Evolutionary conservation across 2,329 filamentous ascomycete genomes (phyloP).

Genomic region (Fusarium sp.): DNA sequence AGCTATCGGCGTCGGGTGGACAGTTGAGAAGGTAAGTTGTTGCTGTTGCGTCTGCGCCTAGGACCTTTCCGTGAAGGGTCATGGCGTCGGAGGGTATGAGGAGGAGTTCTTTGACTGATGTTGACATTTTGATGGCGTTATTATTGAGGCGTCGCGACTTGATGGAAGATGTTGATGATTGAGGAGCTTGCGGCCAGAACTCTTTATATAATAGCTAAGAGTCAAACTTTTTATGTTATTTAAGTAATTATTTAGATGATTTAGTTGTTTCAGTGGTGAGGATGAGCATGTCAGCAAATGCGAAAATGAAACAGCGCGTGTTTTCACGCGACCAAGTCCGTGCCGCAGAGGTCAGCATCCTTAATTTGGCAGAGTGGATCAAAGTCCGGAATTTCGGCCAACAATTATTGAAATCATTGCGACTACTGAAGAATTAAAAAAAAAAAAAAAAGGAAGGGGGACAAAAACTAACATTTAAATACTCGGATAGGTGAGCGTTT

Average conservation of each 20-base stretch:
- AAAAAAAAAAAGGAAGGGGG: too few species aligned
- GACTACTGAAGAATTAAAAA: too few species aligned
- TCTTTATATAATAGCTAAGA: background rate
- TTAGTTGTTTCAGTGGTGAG: background rate
- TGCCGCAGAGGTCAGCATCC: background rate
- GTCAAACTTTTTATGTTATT: background rate
- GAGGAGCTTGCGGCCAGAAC: rapidly evolving
- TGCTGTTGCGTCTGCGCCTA: background rate
- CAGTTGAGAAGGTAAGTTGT: slow-evolving; percentile 3
- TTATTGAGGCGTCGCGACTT: background rate
- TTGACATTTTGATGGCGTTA: background rate
- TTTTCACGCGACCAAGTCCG: background rate
- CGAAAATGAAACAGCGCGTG: background rate
- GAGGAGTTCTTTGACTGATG: background rate
- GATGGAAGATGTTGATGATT: too few species aligned
- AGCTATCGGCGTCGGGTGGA: background rate
- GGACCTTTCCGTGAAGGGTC: background rate
- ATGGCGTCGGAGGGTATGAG: background rate
- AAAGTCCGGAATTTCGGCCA: background rate
- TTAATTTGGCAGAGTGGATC: background rate
- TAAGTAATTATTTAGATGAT: background rate
- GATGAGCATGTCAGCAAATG: background rate
- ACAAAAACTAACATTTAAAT: too few species aligned
- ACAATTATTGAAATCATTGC: background rate
- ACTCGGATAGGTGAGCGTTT: too few species aligned